These are phyloP conservation scores for Eutrema heterophyllum DNA, from an alignment of 345 rosid species.

Conservation along the genomic window DNA sequence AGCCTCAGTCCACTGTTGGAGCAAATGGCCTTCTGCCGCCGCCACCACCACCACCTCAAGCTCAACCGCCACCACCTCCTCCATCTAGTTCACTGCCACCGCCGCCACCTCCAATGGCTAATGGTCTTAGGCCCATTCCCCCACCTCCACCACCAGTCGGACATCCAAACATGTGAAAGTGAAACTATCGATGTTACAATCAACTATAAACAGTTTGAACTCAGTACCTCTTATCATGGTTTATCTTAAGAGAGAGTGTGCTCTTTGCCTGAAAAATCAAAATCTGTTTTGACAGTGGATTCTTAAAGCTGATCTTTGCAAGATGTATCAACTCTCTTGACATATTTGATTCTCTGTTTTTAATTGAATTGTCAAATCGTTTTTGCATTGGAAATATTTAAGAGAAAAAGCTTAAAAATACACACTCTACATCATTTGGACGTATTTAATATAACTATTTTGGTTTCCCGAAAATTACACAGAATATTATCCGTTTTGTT, in stretches of 20 bases:
- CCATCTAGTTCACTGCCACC: conserved; percentile 66
- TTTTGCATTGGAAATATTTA: background rate
- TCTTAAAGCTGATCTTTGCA: background rate
- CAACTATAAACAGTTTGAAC: background rate
- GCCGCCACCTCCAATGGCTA: conserved; percentile 75
- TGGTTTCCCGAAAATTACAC: no score
- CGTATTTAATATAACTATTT: no score
- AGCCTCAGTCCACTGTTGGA: conserved; percentile 59
- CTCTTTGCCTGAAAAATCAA: background rate
- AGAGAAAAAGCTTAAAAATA: no score
- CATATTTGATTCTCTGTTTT: background rate
- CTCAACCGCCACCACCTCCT: conserved; percentile 73
- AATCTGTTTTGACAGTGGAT: conserved; percentile 15
- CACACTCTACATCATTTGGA: no score
- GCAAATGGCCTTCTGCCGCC: conserved; percentile 58
- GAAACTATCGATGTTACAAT: background rate
- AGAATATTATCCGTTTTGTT: no score
- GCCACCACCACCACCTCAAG: conserved; percentile 58
- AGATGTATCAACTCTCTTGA: background rate
- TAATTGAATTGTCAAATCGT: background rate
- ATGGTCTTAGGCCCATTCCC: conserved; percentile 68
- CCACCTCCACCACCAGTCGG: conserved; percentile 78
- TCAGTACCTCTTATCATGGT: background rate
- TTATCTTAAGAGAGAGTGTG: background rate
- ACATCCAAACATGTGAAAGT: conserved; percentile 31